Evolutionary conservation across 2,329 filamentous ascomycete genomes (phyloP).

Genomic region (Beauveria scarabaeidicola): DNA sequence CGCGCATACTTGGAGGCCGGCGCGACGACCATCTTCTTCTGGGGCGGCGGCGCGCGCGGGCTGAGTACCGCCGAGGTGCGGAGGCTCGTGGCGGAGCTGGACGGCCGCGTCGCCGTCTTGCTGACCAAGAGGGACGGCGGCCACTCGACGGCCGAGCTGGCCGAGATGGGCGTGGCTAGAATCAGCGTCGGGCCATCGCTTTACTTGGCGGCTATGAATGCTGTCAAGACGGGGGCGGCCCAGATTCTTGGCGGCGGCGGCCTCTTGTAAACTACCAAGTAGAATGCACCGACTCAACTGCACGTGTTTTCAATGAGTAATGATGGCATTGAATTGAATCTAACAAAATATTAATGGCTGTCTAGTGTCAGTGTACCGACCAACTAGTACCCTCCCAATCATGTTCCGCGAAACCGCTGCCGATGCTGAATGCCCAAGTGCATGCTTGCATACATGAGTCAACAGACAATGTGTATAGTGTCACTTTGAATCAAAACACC

Average conservation of each 20-base stretch:
- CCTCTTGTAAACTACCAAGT: conserved; percentile 1
- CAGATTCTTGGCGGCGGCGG: conserved; percentile 21
- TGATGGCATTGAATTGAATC: background rate
- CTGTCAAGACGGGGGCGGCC: conserved; percentile 25
- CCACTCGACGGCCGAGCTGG: conserved; percentile 36
- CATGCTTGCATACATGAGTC: background rate
- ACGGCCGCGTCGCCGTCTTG: conserved; percentile 41
- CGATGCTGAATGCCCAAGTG: background rate
- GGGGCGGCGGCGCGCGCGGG: conserved; percentile 43
- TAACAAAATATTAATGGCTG: background rate
- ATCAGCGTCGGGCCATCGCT: conserved; percentile 46
- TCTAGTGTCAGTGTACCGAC: background rate
- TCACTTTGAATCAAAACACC: background rate
- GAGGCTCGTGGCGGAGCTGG: conserved; percentile 37
- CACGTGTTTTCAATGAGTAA: background rate
- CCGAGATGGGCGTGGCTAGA: conserved; percentile 42
- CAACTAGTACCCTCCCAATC: background rate
- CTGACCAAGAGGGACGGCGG: conserved; percentile 27
- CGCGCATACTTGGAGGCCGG: conserved; percentile 50
- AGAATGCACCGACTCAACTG: background rate
- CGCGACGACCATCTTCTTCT: conserved; percentile 52
- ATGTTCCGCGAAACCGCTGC: background rate
- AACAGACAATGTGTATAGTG: background rate
- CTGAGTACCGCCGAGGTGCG: conserved; percentile 38
- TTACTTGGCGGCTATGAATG: conserved; percentile 31